These are phyloP conservation scores for Helenozyma baotianmanensis DNA, from an alignment of 805 yeast species.

Conservation along the genomic window DNA sequence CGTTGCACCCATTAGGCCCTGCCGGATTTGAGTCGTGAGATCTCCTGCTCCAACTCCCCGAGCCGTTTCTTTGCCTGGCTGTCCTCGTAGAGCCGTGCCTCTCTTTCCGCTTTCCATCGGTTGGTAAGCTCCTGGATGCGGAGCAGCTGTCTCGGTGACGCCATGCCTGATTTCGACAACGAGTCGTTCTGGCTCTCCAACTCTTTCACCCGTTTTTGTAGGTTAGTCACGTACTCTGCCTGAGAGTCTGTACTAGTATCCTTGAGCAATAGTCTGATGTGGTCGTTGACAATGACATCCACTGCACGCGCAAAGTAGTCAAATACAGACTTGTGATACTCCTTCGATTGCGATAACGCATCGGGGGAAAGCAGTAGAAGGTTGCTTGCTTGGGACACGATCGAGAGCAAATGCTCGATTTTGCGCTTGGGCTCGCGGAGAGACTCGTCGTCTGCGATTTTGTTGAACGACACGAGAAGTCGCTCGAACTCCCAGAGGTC, in stretches of 20 bases:
- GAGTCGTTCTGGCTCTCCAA: constrained; percentile 25
- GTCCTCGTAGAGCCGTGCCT: constrained; percentile 58
- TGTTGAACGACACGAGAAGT: constrained; percentile 46
- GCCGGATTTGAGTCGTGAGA: too few species aligned
- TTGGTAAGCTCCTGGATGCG: constrained; percentile 59
- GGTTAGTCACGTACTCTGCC: constrained; percentile 17
- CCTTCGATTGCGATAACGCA: constrained; percentile 8
- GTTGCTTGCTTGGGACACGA: neutral
- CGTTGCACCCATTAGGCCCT: neutral
- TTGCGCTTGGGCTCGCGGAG: constrained; percentile 55
- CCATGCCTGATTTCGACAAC: constrained; percentile 12
- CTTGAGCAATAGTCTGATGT: constrained; percentile 37
- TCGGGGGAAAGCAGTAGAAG: constrained; percentile 2
- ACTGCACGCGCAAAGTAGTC: constrained; percentile 59
- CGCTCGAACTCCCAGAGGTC: constrained; percentile 47
- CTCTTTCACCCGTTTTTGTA: constrained; percentile 14
- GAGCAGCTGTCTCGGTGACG: constrained; percentile 38
- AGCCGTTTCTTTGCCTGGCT: constrained; percentile 51
- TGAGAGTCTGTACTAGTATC: constrained; percentile 17
- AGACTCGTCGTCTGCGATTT: constrained; percentile 55
- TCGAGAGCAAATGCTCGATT: constrained; percentile 37
- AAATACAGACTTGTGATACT: constrained; percentile 43
- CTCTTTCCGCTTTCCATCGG: constrained; percentile 69
- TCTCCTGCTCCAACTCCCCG: constrained; percentile 30
- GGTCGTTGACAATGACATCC: constrained; percentile 54